These are phyloP conservation scores for Penicillium sumatraense DNA, from an alignment of 2,329 filamentous ascomycete species.

Conservation along the genomic window DNA sequence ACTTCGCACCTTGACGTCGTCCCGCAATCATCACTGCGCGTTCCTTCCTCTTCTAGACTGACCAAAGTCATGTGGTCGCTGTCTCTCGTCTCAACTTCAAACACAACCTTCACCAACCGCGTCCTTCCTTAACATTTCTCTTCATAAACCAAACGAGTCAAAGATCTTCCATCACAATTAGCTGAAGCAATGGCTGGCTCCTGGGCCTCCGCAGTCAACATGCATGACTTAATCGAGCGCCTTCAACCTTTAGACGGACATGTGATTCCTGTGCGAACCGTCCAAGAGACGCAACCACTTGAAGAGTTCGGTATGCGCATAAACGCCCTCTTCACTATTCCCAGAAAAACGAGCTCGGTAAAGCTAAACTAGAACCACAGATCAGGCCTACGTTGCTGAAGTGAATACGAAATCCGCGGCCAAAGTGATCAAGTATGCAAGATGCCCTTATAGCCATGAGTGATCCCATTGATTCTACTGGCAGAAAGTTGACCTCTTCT, in stretches of 20 bases:
- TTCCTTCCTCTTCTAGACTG: too few relatives aligned
- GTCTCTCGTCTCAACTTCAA: neutral
- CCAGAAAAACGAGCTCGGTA: neutral
- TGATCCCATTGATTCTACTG: neutral
- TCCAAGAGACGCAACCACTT: slow-evolving; percentile 47
- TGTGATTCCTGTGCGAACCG: slow-evolving; percentile 47
- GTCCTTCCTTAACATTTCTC: neutral
- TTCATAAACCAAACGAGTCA: neutral
- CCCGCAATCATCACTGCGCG: too few relatives aligned
- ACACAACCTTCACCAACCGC: too few relatives aligned
- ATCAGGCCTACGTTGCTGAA: slow-evolving; percentile 49
- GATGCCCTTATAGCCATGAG: too few relatives aligned
- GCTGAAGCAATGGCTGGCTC: neutral
- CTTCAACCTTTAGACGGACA: slow-evolving; percentile 38
- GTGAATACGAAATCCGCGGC: slow-evolving; percentile 50
- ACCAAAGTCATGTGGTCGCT: neutral
- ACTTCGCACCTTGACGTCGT: too few relatives aligned
- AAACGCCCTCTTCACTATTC: neutral
- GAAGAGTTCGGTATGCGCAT: slow-evolving; percentile 46
- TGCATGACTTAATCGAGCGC: slow-evolving; percentile 18
- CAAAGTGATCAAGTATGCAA: slow-evolving; percentile 48
- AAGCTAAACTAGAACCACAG: slow-evolving; percentile 32
- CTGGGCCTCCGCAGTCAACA: too few relatives aligned
- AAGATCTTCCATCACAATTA: neutral
- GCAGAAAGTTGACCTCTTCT: neutral